Conservation (phyloP, 768 basidiomycete genomes). For the Ramaria rubella region DNA sequence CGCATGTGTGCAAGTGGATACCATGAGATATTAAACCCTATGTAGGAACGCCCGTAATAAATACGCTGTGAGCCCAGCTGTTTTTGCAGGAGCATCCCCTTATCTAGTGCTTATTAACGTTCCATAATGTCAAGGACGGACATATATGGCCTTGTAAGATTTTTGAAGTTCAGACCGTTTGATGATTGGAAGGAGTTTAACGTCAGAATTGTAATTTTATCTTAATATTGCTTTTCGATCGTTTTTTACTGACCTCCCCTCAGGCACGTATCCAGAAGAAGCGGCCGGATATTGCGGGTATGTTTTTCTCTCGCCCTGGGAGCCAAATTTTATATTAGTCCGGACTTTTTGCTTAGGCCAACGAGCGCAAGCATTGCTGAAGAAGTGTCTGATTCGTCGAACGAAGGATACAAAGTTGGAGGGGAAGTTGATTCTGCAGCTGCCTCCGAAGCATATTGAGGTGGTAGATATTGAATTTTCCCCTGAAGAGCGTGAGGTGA, state of each 20-base stretch:
- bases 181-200: slow-evolving; percentile 64
- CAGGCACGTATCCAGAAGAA: slow-evolving; percentile 48
- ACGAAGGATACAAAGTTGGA: slow-evolving; percentile 56
- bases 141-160: slow-evolving; percentile 64
- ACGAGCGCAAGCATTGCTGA: slow-evolving; percentile 62
- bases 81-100: too few relatives aligned
- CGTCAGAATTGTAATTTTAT: slow-evolving; percentile 40
- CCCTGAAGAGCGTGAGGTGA: slow-evolving; percentile 55
- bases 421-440: slow-evolving; percentile 59
- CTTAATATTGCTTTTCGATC: background rate
- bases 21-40: background rate
- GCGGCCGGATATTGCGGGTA: slow-evolving; percentile 58
- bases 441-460: slow-evolving; percentile 55
- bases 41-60: slow-evolving; percentile 58
- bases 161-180: slow-evolving; percentile 60
- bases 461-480: slow-evolving; percentile 58
- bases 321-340: background rate
- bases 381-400: slow-evolving; percentile 61
- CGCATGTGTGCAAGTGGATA: background rate
- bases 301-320: slow-evolving; percentile 2
- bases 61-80: slow-evolving; percentile 44
- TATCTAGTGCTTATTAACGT: background rate
- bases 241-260: background rate
- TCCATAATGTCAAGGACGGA: slow-evolving; percentile 34
- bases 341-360: slow-evolving; percentile 28